Percentiles rank a stretch among this genome's conserved stretches.
Conservation (phyloP, 805 yeast species). For the Starmerella sirachaensis region DNA sequence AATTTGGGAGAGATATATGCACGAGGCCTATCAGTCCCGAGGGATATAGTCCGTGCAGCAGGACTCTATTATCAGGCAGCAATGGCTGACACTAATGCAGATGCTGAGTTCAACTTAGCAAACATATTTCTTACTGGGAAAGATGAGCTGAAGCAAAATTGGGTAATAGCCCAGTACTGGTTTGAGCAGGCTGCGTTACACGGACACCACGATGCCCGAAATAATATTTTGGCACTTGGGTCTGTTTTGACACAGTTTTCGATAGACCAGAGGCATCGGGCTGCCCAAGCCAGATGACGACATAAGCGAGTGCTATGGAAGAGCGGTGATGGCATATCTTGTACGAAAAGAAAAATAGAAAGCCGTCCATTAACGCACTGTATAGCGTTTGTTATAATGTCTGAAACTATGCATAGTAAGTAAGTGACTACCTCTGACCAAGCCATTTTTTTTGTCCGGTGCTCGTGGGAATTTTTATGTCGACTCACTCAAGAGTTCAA, state of each 20-base stretch:
- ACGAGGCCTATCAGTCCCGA: slow-evolving; percentile 17
- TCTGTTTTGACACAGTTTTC: background rate
- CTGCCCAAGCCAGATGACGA: too few relatives aligned
- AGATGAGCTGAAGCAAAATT: slow-evolving; percentile 3
- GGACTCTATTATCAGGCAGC: slow-evolving; percentile 11
- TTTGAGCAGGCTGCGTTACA: slow-evolving; percentile 11
- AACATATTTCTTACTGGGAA: slow-evolving; percentile 8
- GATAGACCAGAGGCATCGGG: background rate
- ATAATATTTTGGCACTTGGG: slow-evolving; percentile 1
- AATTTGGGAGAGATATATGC: slow-evolving; percentile 19
- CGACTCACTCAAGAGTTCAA: slow-evolving; percentile 41
- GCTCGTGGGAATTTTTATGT: too few relatives aligned
- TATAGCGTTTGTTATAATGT: too few relatives aligned
- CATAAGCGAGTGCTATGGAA: too few relatives aligned
- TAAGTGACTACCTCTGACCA: too few relatives aligned
- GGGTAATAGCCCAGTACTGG: slow-evolving; percentile 8
- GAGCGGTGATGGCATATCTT: too few relatives aligned
- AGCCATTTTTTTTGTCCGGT: too few relatives aligned
- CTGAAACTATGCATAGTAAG: too few relatives aligned
- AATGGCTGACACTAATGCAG: slow-evolving; percentile 3
- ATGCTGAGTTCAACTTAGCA: slow-evolving; percentile 16
- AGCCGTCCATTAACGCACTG: too few relatives aligned
- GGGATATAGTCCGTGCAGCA: slow-evolving; percentile 4
- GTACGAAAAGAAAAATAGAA: too few relatives aligned
- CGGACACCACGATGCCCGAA: slow-evolving; percentile 9